Evolutionary conservation across 495 filamentous ascomycete species (phyloP), one percentile per base, ranked within the genome.

Genomic region (Neohortaea acidophila): DNA sequence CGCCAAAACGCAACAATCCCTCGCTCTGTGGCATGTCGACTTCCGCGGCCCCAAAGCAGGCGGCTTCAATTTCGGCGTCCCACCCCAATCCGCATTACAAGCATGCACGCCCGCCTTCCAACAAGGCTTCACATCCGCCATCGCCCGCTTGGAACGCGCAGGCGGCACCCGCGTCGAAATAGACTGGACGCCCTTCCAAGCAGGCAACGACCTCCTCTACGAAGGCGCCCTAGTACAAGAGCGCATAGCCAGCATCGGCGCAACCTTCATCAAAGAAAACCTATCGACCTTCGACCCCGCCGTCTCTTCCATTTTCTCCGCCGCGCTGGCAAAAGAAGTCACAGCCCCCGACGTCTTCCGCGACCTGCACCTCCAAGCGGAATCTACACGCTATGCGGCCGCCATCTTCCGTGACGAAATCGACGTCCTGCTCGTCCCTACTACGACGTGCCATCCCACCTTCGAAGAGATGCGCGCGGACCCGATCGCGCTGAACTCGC

Each of bases 381-480:
- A 23, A 23, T 37, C 30, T 21, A 37, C 41, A 7, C 41, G 41
- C 25, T 6, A 28, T 12, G 41, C 25, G 7, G 41, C 41, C 10
- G 4, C 24, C 7, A 2, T 37, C 3, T 44, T 44, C 21, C 7
- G 10, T 12, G 14, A 38, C 62, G 66, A 0, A 59, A 38, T 73
- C 9, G 74, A 76, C 36, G 64, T 75, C 21, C 48, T 79, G 4
- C 48, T 78, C 3, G 74, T 79, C 4, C 75, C 75, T 1, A 77
- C 73, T 2, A 56, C 67, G 24, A 72, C 73, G 5, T 66, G 56
- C 24, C 74, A 78, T 49, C 67, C 65, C 28, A 73, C 67, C 2
- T 66, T 77, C 3, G 51, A 63, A 32, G 64, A 74, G 46, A 70
- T 78, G 45, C 50, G 61, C 14, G 60, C 56, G 8, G 68, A 77